Conservation (phyloP, 176 grass and related monocot genomes). For the Melocanna baccifera region DNA sequence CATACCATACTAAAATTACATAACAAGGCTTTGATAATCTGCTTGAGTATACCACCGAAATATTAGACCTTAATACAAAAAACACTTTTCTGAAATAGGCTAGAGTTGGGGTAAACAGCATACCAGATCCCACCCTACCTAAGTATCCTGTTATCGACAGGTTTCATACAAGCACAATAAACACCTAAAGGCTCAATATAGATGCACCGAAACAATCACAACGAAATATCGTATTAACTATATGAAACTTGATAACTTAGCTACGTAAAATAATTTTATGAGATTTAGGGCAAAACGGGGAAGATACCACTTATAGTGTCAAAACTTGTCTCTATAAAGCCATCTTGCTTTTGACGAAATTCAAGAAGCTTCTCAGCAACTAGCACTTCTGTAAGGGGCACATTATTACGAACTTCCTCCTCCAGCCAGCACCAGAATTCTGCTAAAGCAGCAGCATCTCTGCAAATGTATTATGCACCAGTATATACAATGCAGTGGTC, state of each 20-base stretch:
- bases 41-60: too few species aligned
- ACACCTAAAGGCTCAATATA: neutral
- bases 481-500: neutral
- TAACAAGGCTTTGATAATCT: too few species aligned
- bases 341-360: constrained; percentile 86
- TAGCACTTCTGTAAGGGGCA: constrained; percentile 68
- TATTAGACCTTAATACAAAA: too few species aligned
- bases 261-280: neutral
- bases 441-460: constrained; percentile 93
- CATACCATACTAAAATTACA: too few species aligned
- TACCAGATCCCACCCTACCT: neutral
- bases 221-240: neutral
- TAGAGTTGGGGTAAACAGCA: neutral
- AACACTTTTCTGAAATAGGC: too few species aligned
- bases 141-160: neutral
- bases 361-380: constrained; percentile 83
- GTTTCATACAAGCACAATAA: neutral
- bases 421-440: constrained; percentile 98
- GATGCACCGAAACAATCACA: neutral
- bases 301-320: constrained; percentile 96
- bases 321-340: constrained; percentile 92
- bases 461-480: constrained; percentile 41
- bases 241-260: neutral
- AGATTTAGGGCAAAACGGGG: neutral
- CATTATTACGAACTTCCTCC: constrained; percentile 53